Evolutionary conservation across 163 green algal species (phyloP), one percentile per base, ranked within the genome.

Genomic region (Prototheca wickerhamii): DNA sequence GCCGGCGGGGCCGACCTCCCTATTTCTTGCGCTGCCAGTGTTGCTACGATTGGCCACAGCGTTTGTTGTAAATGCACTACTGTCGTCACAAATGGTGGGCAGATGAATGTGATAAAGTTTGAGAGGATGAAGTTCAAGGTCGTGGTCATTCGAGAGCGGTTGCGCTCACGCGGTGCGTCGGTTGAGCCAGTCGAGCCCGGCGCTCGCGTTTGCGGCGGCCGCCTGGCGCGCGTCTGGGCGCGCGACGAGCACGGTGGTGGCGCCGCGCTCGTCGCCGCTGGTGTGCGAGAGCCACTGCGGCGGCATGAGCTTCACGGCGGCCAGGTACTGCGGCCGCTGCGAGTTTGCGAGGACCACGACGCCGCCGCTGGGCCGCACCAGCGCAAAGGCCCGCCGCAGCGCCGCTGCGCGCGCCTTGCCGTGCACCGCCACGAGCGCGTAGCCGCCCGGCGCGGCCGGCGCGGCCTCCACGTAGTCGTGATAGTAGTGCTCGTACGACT

Each of bases 301-400:
- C 7, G 64, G 64, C 55, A 70, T 56, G 15, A 60, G 2, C n/a
- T 30, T 25, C 25, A 33, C 29, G 15, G 56, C 44, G 18, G 2
- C 31, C 5, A 20, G 10, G 56, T 70, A 70, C 25, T 42, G n/a
- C 1, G 25, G 55, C 8, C 64, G 64, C 44, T 64, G 56, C 32
- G 64, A 53, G 31, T 64, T 33, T 30, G 55, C 25, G 55, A 70
- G 64, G 43, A 70, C 56, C 43, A 70, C 43, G 42, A 70, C 33
- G 18, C 64, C 64, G 10, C 64, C 64, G 32, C 64, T 43, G 28
- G 64, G 64, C 31, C 20, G 30, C 29, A 70, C 32, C 43, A 70
- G 43, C 33, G 40, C 7, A 31, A 70, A 43, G 3, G 64, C 64
- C 4, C 56, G 56, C 6, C 42, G 30, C 32, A 70, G 64, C 42